Percentiles rank a stretch among this genome's conserved stretches.
These are phyloP conservation scores for Ceratocystis cubensis DNA, from an alignment of 2,329 filamentous ascomycete species.

Conservation along the genomic window DNA sequence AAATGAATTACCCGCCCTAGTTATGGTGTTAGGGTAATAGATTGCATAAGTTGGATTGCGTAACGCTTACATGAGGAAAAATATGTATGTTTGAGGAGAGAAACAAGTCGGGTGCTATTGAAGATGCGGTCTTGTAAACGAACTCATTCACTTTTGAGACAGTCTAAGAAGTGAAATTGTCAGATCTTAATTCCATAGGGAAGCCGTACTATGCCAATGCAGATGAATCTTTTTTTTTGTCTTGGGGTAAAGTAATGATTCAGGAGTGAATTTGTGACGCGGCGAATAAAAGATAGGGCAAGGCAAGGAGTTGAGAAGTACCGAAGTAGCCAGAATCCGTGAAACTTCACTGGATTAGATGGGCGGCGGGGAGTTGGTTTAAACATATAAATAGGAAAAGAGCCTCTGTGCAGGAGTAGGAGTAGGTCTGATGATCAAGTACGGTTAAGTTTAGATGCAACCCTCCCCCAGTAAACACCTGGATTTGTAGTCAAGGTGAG, in stretches of 20 bases:
- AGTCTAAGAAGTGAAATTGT: conserved; percentile 5
- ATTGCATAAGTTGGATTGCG: not conserved
- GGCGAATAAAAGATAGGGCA: not conserved
- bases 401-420: conserved; percentile 1
- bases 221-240: not conserved
- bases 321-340: not conserved
- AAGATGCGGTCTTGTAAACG: not conserved
- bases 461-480: conserved; percentile 5
- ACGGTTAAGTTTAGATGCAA: conserved; percentile 7
- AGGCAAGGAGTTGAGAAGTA: not conserved
- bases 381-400: conserved; percentile 10
- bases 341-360: not conserved
- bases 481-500: not conserved
- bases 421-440: conserved; percentile 9
- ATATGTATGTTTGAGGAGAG: not conserved
- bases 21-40: not conserved
- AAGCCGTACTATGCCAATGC: not conserved
- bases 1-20: conserved; percentile 8
- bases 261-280: not conserved
- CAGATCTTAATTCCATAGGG: not conserved
- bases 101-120: not conserved
- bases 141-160: not conserved
- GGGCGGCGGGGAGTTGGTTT: not conserved
- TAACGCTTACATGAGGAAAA: conserved; percentile 1
- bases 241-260: not conserved